phyloP scores from a whole-genome alignment of 225 moss, liverwort and hornwort genomes.

The Marchantia polymorpha region DNA sequence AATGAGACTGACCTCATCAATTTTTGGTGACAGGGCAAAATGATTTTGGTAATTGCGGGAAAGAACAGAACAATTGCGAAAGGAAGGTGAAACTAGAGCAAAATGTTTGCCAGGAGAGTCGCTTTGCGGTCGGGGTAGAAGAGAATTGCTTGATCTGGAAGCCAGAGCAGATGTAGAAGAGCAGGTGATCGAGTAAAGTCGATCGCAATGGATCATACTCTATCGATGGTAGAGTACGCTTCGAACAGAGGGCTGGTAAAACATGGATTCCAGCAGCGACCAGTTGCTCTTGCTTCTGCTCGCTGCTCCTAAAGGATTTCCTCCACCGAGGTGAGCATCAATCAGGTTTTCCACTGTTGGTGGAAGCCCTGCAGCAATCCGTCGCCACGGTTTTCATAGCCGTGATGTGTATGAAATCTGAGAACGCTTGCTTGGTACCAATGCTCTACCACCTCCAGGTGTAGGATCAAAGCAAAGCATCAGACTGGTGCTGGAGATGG shows the following conservation, averaged over 20 bases:
- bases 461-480: constrained; percentile 66
- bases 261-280: neutral
- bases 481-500: constrained; percentile 77
- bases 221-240: constrained; percentile 53
- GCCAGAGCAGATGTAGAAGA: constrained; percentile 12
- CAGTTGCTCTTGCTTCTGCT: constrained; percentile 23
- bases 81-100: neutral
- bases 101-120: constrained; percentile 62
- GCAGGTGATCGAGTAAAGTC: constrained; percentile 41
- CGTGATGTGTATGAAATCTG: constrained; percentile 59
- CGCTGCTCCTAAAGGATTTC: constrained; percentile 28
- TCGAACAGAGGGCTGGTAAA: constrained; percentile 44
- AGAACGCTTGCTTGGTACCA: constrained; percentile 56
- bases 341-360: constrained; percentile 55
- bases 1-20: too few species aligned
- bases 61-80: neutral
- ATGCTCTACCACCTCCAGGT: constrained; percentile 77
- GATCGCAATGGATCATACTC: constrained; percentile 12
- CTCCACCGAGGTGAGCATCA: constrained; percentile 39
- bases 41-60: neutral
- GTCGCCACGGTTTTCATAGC: constrained; percentile 79
- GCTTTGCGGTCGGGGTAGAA: constrained; percentile 58
- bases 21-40: too few species aligned
- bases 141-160: constrained; percentile 28
- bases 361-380: constrained; percentile 51